Percentiles rank a stretch among this genome's conserved stretches.
Evolutionary conservation across 306 rosid genomes (phyloP).

Genomic region (Carpinus viminea): DNA sequence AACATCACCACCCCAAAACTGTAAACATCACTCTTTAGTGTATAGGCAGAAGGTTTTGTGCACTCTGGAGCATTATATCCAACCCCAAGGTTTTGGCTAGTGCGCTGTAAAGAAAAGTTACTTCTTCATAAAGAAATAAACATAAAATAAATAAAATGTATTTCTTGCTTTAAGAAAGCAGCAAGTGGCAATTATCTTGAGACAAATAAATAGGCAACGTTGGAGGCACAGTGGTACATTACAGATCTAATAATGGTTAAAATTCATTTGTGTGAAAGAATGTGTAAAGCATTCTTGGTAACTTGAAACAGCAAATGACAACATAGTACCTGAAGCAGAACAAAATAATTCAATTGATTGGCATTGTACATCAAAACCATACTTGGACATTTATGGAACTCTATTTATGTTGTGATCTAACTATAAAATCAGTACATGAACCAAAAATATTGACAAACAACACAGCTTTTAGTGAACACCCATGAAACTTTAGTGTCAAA

Average conservation of each 20-base stretch:
- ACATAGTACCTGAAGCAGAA: not conserved
- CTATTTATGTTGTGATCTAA: not conserved
- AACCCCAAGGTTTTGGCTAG: constrained; percentile 64
- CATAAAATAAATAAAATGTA: not conserved
- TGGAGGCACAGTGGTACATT: not conserved
- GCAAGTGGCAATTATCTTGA: not conserved
- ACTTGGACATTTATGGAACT: constrained; percentile 8
- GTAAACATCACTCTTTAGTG: constrained; percentile 75
- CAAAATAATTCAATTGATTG: not conserved
- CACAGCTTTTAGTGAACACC: not conserved
- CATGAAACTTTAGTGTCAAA: not conserved
- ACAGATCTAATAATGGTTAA: not conserved
- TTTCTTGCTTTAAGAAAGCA: not conserved
- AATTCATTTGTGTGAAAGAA: not conserved
- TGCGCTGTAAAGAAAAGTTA: constrained; percentile 40
- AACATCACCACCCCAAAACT: constrained; percentile 92
- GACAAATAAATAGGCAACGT: not conserved
- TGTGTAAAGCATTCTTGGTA: not conserved
- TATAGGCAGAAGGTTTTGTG: constrained; percentile 58
- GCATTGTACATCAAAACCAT: not conserved
- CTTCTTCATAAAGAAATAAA: not conserved
- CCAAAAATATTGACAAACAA: not conserved
- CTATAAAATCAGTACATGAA: not conserved
- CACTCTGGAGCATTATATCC: constrained; percentile 97
- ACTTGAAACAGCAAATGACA: not conserved